These are phyloP conservation scores for Amaranthus palmeri DNA, from an alignment of 148 eudicot species.

Conservation along the genomic window DNA sequence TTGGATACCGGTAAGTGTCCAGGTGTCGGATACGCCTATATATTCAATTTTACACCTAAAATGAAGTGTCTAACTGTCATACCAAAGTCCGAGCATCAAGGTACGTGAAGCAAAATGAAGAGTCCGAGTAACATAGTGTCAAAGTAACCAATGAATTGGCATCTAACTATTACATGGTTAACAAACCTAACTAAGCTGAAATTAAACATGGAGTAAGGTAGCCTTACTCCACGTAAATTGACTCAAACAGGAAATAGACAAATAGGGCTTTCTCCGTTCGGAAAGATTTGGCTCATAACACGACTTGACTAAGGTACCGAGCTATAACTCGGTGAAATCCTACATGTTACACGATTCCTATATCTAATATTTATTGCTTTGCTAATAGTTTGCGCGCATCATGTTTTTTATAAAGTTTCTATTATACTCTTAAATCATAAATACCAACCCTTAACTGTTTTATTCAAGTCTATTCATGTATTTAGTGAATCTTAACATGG, in stretches of 20 bases:
- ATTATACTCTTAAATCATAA: background rate
- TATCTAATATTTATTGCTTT: background rate
- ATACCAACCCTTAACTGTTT: background rate
- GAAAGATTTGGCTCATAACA: background rate
- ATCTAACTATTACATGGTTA: background rate
- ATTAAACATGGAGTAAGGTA: background rate
- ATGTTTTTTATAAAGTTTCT: background rate
- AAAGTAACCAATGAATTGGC: background rate
- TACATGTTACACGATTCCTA: background rate
- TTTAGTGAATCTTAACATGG: background rate
- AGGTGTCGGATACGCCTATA: too few relatives aligned
- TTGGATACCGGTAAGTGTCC: too few relatives aligned
- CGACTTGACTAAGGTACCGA: background rate
- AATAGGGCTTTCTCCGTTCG: background rate
- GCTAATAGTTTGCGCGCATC: background rate
- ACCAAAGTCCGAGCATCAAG: too few relatives aligned
- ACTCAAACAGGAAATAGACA: background rate
- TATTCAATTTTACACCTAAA: too few relatives aligned
- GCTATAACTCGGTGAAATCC: background rate
- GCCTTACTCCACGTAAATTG: background rate
- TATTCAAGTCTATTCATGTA: background rate
- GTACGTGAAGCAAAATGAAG: too few relatives aligned
- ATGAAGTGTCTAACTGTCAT: too few relatives aligned
- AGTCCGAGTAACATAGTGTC: background rate
- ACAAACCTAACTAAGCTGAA: background rate